Base-by-base conservation (phyloP, 306 rosid genomes). In the Heteromeles arbutifolia region DNA sequence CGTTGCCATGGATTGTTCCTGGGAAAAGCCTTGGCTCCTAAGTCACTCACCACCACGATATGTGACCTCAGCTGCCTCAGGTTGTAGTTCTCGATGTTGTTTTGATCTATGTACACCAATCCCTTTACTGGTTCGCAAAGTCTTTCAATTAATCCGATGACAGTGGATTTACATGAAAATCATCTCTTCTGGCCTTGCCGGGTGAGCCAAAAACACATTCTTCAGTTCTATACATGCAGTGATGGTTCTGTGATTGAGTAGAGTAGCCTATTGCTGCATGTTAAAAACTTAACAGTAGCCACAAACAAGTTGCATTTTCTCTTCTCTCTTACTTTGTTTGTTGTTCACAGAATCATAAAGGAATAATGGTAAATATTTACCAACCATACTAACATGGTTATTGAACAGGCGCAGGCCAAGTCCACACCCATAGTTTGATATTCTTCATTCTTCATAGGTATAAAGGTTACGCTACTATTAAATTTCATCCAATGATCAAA, bases 91-190 rank as follows among this genome's bases (percentile, higher is more conserved):
- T 67, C 84, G 32, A 86, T 43, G 68, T 86, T 88, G 76, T 56
- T 62, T 28, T 79, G 77, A 56, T 84, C 86, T 53, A 86, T 86
- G 59, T 29, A 45, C n/a, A 88, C 59, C 37, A 84, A 73, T 56
- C 90, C 88, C 26, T 69, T 77, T 34, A 43, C 8, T 14, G 88
- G 88, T 45, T 88, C 90, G 72, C 86, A 88, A 74, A 88, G 86
- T 73, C 92, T 84, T 82, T 86, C 90, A 25, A 86, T 84, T 66
- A 88, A 64, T 63, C 92, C 90, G 71, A 88, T 88, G 73, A 86
- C 75, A 22, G 90, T 86, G 65, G 87, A 86, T 81, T 86, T 88
- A 54, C 92, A 88, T 7, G 87, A 88, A 89, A 75, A 88, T 84
- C 92, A 82, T 78, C 67, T 84, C 80, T 1, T 86, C 82, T 62